These are phyloP conservation scores for Neonothopanus nambi DNA, from an alignment of 1,284 basidiomycete genomes.

Conservation along the genomic window DNA sequence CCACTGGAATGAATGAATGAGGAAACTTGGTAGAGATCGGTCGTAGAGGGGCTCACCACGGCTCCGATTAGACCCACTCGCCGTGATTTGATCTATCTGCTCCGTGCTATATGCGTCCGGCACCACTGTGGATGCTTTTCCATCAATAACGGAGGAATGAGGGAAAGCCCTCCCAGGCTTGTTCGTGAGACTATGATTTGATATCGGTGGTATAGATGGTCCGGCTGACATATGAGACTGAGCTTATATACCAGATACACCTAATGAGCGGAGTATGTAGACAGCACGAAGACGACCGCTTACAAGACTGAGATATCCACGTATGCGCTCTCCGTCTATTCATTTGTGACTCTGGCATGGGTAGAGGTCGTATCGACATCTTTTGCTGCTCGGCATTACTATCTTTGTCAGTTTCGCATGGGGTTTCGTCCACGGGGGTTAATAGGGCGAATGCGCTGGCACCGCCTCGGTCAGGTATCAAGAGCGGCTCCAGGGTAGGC, in stretches of 20 bases:
- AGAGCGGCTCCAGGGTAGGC: conserved; percentile 7
- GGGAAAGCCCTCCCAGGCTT: background rate
- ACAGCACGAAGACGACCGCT: background rate
- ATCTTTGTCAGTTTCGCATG: background rate
- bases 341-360: background rate
- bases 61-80: too few relatives aligned
- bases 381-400: background rate
- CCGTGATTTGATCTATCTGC: too few relatives aligned
- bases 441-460: background rate
- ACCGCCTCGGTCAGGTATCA: conserved; percentile 2
- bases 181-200: background rate
- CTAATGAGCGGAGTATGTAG: background rate
- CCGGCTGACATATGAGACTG: background rate
- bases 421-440: conserved; percentile 8
- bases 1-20: too few relatives aligned
- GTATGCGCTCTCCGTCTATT: conserved; percentile 7
- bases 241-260: background rate
- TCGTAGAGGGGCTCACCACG: too few relatives aligned
- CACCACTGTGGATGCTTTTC: background rate
- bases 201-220: background rate
- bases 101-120: too few relatives aligned
- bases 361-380: background rate
- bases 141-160: background rate
- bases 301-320: background rate
- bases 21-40: too few relatives aligned